Conservation (phyloP, 495 filamentous ascomycete species). For the Penicillium argentinense region DNA sequence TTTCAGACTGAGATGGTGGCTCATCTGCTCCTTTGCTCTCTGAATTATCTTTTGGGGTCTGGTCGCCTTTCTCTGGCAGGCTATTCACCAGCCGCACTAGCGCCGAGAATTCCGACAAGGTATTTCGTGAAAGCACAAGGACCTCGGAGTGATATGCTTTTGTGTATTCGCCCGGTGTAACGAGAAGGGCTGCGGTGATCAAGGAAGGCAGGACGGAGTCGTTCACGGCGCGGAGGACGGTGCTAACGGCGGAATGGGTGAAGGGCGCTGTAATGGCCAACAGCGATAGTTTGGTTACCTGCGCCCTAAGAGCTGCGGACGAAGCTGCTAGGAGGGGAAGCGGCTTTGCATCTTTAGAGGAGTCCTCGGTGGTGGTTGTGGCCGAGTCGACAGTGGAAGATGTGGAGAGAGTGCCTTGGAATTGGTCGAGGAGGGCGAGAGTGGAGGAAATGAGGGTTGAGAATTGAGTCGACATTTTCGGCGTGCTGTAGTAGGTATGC, state of each 20-base stretch:
- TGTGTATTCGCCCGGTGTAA: conserved; percentile 58
- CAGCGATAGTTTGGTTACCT: conserved; percentile 82
- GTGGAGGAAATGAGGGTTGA: conserved; percentile 30
- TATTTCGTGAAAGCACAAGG: conserved; percentile 26
- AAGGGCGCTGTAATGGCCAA: conserved; percentile 83
- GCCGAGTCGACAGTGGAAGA: conserved; percentile 14
- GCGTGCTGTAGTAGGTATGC: not conserved
- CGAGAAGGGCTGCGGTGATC: conserved; percentile 65
- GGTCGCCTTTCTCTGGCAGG: conserved; percentile 24
- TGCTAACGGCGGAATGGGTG: conserved; percentile 69
- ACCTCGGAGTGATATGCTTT: conserved; percentile 56
- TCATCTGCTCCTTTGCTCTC: conserved; percentile 12
- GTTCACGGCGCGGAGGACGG: conserved; percentile 64
- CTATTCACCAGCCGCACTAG: conserved; percentile 38
- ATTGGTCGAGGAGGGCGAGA: conserved; percentile 34
- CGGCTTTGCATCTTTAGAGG: conserved; percentile 42
- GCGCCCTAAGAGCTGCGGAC: conserved; percentile 68
- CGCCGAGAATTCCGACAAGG: conserved; percentile 38
- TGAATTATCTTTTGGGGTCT: conserved; percentile 18
- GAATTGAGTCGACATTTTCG: conserved; percentile 43
- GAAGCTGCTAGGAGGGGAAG: conserved; percentile 65
- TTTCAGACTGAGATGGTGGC: conserved; percentile 32
- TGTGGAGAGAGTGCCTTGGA: conserved; percentile 37
- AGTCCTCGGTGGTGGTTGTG: conserved; percentile 14
- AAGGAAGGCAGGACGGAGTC: conserved; percentile 68